Base-by-base conservation (phyloP, 2,329 filamentous ascomycete species). In the Ophiocordyceps camponoti-rufipedis region DNA sequence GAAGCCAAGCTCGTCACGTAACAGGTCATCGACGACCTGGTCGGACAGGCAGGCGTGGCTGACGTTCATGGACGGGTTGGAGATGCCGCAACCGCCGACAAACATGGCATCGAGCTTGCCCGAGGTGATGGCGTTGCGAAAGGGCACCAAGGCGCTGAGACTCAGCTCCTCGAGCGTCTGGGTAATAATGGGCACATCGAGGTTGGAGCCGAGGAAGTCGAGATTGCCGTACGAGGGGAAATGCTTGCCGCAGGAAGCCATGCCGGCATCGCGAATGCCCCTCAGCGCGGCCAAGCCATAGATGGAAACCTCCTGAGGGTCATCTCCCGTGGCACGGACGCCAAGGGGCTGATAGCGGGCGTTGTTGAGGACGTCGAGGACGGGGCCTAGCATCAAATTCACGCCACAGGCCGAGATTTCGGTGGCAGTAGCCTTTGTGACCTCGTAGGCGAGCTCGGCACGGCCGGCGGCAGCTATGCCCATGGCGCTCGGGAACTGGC, bases 401-500 rank as follows among this genome's bases (percentile, higher is more conserved):
- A 98, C 85, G 31, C 91, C 91, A 54, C 93, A 91, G 11, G 91
- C 87, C 42, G 84, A 80, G 28, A 96, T 75, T 62, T 96, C 91
- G 53, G 89, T 84, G 4, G 87, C 91, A 0, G 89, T 96, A 14
- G 91, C 88, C 62, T 89, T 88, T 47, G 87, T 89, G 46, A 96
- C 79, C 53, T 89, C 82, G 58, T 89, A 94, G 6, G 89, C 85
- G 46, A 96, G 68, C 11, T 91, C 78, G 33, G 80, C 80, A 11
- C 82, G 88, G 23, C 88, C 86, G 5, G 88, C 87, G 19, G 91
- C 91, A n/a, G 89, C 87, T 49, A 95, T 74, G 12, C 88, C 89
- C 89, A 98, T 96, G 50, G 89, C 85, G 56, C 88, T 94, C 9
- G 91, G 91, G 54, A 94, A 98, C 59, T 96, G 91, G 52, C 86